phyloP scores from a whole-genome alignment of 345 rosid species.

The Pistacia atlantica region DNA sequence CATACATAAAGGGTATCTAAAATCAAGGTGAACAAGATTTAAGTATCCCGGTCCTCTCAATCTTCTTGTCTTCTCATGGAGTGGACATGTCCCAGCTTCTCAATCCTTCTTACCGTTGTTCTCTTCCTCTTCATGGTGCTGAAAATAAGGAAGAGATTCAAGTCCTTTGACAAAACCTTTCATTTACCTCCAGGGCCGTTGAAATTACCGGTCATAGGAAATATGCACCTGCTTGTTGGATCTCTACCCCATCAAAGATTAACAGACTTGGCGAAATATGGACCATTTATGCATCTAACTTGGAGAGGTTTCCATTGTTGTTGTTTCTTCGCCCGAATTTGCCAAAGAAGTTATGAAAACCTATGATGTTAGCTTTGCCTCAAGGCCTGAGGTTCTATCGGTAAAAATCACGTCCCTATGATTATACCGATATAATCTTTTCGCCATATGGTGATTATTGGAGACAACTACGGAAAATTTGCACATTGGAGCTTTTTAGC shows the following conservation, averaged over 20 bases:
- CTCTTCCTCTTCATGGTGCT: conserved; percentile 8
- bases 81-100: too few species aligned
- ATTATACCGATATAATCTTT: conserved; percentile 9
- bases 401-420: conserved; percentile 13
- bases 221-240: conserved; percentile 33
- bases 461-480: conserved; percentile 33
- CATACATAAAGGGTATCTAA: too few species aligned
- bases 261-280: conserved; percentile 35
- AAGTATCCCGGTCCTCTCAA: too few species aligned
- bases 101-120: neutral
- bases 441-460: conserved; percentile 31
- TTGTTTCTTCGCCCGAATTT: conserved; percentile 29
- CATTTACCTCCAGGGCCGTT: conserved; percentile 40
- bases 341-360: conserved; percentile 37
- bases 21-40: too few species aligned
- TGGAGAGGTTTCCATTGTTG: conserved; percentile 26
- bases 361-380: conserved; percentile 34
- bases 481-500: conserved; percentile 23
- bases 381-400: conserved; percentile 20
- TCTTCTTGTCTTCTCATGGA: too few species aligned
- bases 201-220: conserved; percentile 40
- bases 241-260: conserved; percentile 28
- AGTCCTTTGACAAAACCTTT: neutral
- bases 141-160: conserved; percentile 11
- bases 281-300: conserved; percentile 43